Evolutionary conservation across 129 eudicot species (phyloP).

Genomic region (Artemisia annua): DNA sequence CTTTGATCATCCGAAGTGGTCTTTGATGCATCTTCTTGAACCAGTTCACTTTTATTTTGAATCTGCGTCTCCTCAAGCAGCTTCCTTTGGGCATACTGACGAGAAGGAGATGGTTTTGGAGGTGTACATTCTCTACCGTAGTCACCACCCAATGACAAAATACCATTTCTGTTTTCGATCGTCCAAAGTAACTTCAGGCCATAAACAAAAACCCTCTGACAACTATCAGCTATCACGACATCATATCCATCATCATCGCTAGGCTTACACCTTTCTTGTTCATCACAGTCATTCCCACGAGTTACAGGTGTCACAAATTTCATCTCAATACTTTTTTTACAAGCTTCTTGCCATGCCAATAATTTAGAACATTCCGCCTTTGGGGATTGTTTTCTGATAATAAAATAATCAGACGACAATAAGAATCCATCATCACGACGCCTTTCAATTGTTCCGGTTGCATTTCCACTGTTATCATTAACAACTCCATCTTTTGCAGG

Average conservation of each 20-base stretch:
- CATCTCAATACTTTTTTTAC: conserved; percentile 76
- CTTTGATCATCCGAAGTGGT: conserved; percentile 38
- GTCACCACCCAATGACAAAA: conserved; percentile 94
- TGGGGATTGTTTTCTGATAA: conserved; percentile 85
- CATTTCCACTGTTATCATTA: conserved; percentile 36
- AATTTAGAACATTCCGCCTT: conserved; percentile 88
- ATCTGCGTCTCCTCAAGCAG: conserved; percentile 55
- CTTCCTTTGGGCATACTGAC: conserved; percentile 84
- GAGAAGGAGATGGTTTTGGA: conserved; percentile 93
- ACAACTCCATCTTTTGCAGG: conserved; percentile 50
- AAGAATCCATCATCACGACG: conserved; percentile 80
- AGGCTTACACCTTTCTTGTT: conserved; percentile 65
- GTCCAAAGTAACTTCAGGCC: conserved; percentile 90
- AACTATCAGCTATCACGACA: conserved; percentile 86
- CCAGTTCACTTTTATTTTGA: conserved; percentile 37
- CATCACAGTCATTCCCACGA: conserved; percentile 80
- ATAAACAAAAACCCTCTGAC: conserved; percentile 77
- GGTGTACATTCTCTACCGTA: conserved; percentile 73
- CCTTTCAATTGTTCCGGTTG: conserved; percentile 47
- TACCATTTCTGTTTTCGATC: conserved; percentile 85
- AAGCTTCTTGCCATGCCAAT: conserved; percentile 92
- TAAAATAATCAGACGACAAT: conserved; percentile 84
- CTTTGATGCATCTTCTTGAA: conserved; percentile 46
- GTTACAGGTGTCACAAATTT: conserved; percentile 72
- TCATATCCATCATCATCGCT: conserved; percentile 97